Evolutionary conservation across 2,329 filamentous ascomycete species (phyloP), one percentile per base, ranked within the genome.

Genomic region (Epichloe festucae): DNA sequence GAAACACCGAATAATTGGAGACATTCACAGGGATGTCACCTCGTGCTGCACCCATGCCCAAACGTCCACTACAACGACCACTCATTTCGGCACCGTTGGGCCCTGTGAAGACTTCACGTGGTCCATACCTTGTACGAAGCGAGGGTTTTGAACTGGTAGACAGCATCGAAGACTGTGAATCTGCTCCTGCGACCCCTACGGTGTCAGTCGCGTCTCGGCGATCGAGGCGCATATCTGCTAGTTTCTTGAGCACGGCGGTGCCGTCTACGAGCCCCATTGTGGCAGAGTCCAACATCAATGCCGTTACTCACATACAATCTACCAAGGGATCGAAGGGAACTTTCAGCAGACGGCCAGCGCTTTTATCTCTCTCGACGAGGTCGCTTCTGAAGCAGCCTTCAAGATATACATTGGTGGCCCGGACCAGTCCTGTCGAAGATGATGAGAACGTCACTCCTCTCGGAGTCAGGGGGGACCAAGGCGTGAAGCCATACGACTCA

Each of bases 11-110:
- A 15, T 35, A 5, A 11, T 27, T 31, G 7, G 19, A 12, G 23
- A 42, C 12, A 27, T 44, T 19, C 31, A 19, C 34, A 36, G 50
- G 17, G 5, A 40, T 43, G 15, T 46, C 50, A 40, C 44, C 44
- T 44, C 46, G 14, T 19, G 34, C 23, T 38, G 36, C 44, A 49
- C 35, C 35, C 46, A 63, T 63, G 61, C 47, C 35, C 23, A 40
- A 34, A 44, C 49, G 42, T 17, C 12, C 46, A 36, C 35, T 23
- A n/a, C 41, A 44, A 44, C 61, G 58, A 27, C 64, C 61, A 15
- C 48, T 53, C 40, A 70, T 71, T 27, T 71, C 67, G 8, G 59
- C 51, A 17, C 69, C 68, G 2, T 54, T 69, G 39, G 69, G 68
- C 0, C 67, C 68, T 8, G 58, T 71, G 55, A 67, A 63, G 53